A percentile compares a stretch with the other conserved stretches of the same genome.
phyloP scores from a whole-genome alignment of 2,329 filamentous ascomycete species.

The Colletotrichum eremochloae region DNA sequence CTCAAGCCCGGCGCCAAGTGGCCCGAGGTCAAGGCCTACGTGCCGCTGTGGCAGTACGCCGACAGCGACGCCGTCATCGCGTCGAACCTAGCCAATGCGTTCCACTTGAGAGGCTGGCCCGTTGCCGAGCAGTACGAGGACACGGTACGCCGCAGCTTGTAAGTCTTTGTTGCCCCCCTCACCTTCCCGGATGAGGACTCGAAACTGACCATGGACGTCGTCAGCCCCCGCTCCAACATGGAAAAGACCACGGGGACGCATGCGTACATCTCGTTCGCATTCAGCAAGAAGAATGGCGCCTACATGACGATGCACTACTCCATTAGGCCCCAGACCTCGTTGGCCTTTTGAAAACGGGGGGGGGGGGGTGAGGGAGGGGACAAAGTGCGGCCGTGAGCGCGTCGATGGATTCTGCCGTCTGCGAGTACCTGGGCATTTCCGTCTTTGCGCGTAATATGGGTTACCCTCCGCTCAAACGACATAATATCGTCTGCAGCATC shows the following conservation, averaged over 20 bases:
- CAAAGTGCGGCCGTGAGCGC: background rate
- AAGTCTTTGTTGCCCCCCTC: constrained; percentile 9
- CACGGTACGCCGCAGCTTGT: constrained; percentile 38
- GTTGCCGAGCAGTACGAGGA: constrained; percentile 38
- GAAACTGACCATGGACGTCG: constrained; percentile 6
- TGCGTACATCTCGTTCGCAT: constrained; percentile 44
- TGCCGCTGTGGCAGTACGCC: constrained; percentile 46
- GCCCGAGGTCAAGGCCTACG: constrained; percentile 47
- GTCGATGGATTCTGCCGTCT: too few relatives aligned
- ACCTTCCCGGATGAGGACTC: background rate
- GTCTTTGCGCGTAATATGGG: background rate
- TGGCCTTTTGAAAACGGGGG: constrained; percentile 30
- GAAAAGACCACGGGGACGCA: constrained; percentile 33
- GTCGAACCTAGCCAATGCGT: constrained; percentile 36
- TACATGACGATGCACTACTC: constrained; percentile 45
- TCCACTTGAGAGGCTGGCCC: constrained; percentile 39
- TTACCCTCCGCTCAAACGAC: background rate
- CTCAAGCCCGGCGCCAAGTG: constrained; percentile 44
- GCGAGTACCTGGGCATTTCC: background rate
- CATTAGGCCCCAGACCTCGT: constrained; percentile 32
- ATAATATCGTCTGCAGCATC: background rate
- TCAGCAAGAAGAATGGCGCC: constrained; percentile 41
- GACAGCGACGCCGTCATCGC: constrained; percentile 39
- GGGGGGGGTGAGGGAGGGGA: too few relatives aligned
- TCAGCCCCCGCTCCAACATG: constrained; percentile 37